Percentiles rank a stretch among this genome's conserved stretches.
These are phyloP conservation scores for Trametes hirsuta DNA, from an alignment of 1,284 basidiomycete genomes.

Conservation along the genomic window DNA sequence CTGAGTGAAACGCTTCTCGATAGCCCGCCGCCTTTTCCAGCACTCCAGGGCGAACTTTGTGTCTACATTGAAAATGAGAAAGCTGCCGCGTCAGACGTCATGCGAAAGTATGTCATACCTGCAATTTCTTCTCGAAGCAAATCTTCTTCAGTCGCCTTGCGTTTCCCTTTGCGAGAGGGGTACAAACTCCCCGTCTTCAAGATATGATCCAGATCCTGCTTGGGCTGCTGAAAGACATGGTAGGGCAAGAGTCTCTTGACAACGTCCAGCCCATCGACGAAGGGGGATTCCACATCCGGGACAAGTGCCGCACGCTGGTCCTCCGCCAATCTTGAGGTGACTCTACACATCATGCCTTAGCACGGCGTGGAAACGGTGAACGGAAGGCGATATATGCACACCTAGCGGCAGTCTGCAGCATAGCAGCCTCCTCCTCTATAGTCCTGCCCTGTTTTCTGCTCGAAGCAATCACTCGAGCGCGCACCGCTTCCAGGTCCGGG, in stretches of 20 bases:
- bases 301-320: constrained; percentile 64
- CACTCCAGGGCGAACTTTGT: constrained; percentile 71
- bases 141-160: constrained; percentile 54
- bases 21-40: constrained; percentile 53
- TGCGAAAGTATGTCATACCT: constrained; percentile 42
- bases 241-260: constrained; percentile 72
- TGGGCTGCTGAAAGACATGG: constrained; percentile 75
- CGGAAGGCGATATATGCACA: constrained; percentile 27
- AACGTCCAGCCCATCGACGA: constrained; percentile 60
- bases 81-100: not conserved
- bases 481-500: constrained; percentile 31
- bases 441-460: constrained; percentile 43
- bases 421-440: constrained; percentile 50
- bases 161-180: constrained; percentile 47
- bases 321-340: constrained; percentile 55
- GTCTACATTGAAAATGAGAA: constrained; percentile 39
- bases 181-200: constrained; percentile 27
- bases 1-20: constrained; percentile 61
- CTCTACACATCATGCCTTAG: constrained; percentile 39
- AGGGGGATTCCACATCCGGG: constrained; percentile 71
- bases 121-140: constrained; percentile 53
- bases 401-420: constrained; percentile 51
- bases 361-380: not conserved
- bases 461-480: constrained; percentile 23
- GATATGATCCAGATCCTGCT: constrained; percentile 53